phyloP scores from a whole-genome alignment of 1,139 yeast genomes.

The Yamadazyma songkhlaensis region DNA sequence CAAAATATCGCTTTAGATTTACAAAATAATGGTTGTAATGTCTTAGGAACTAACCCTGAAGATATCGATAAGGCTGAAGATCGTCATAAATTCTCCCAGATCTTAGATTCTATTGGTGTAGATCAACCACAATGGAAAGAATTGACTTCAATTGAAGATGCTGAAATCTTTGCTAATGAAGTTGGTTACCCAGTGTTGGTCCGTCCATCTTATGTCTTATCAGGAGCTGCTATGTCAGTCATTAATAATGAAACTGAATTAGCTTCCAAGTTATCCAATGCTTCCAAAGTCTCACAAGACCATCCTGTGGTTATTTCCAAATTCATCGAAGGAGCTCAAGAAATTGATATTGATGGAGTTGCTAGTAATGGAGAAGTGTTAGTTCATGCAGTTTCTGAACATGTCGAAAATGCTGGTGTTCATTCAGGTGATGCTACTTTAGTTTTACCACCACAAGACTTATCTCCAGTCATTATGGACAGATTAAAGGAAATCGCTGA shows the following conservation, averaged over 20 bases:
- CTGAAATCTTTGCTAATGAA: constrained; percentile 76
- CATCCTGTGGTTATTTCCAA: constrained; percentile 97
- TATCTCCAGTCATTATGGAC: constrained; percentile 55
- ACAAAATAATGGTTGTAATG: constrained; percentile 81
- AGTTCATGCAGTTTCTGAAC: constrained; percentile 96
- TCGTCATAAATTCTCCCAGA: constrained; percentile 95
- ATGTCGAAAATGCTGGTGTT: constrained; percentile 97
- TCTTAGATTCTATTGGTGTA: constrained; percentile 83
- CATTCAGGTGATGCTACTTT: constrained; percentile 99
- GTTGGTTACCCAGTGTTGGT: constrained; percentile 96
- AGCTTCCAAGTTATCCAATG: constrained; percentile 75
- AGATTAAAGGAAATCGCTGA: constrained; percentile 80
- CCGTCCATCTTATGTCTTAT: constrained; percentile 94
- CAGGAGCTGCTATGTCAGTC: constrained; percentile 99
- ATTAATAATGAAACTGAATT: constrained; percentile 76
- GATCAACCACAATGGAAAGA: constrained; percentile 99
- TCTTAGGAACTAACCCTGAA: constrained; percentile 91
- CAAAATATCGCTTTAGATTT: constrained; percentile 90
- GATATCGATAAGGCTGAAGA: constrained; percentile 97
- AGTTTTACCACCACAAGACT: constrained; percentile 83
- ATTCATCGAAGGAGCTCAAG: constrained; percentile 93
- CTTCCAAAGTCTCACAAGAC: constrained; percentile 89
- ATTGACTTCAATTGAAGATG: constrained; percentile 80
- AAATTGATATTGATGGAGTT: constrained; percentile 96
- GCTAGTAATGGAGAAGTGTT: constrained; percentile 84